Base-by-base conservation (phyloP, 345 rosid species). In the Gossypioides kirkii region DNA sequence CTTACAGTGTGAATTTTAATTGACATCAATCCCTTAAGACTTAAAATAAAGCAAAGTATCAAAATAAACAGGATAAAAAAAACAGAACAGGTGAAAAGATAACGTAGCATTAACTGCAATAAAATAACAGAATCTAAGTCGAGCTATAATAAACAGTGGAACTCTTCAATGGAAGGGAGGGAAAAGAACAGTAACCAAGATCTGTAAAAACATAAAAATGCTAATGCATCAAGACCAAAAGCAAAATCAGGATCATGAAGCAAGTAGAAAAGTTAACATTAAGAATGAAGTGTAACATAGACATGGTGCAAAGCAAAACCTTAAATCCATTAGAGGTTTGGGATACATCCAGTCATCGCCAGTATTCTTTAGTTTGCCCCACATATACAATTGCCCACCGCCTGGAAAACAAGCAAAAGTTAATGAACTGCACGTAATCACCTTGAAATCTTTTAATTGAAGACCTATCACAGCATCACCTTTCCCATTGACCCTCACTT, bases 281-380 rank as follows among this genome's bases (percentile, higher is more conserved):
- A 59, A 25, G n/a, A 59, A 59, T 26, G 5, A 50, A 50, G 55
- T 17, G 16, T 50, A 25, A 59, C 62, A 59, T 26, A 59, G 9
- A 16, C 38, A 59, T 59, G 62, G 36, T 58, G 36, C 38, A 59
- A 59, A 59, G 62, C 41, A 41, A 47, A 74, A 95, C 99, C 99
- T 95, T 82, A 95, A 81, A 85, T 92, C 99, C 99, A 95, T 86
- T 32, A 95, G 85, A 74, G 99, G 99, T 76, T 95, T 95, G 59
- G 99, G 99, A 81, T 95, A 95, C 98, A 95, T 95, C 97, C 98
- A 95, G 73, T 95, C 96, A 80, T 95, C 98, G 69, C 99, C 98
- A 23, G 84, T 83, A 63, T 63, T 88, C 86, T 95, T 95, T 55
- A 95, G 82, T 88, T 95, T 95, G 25, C 99, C 99, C 98, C 99